Evolutionary conservation across 2,329 filamentous ascomycete species (phyloP).

Genomic region (Penicillium sp.): DNA sequence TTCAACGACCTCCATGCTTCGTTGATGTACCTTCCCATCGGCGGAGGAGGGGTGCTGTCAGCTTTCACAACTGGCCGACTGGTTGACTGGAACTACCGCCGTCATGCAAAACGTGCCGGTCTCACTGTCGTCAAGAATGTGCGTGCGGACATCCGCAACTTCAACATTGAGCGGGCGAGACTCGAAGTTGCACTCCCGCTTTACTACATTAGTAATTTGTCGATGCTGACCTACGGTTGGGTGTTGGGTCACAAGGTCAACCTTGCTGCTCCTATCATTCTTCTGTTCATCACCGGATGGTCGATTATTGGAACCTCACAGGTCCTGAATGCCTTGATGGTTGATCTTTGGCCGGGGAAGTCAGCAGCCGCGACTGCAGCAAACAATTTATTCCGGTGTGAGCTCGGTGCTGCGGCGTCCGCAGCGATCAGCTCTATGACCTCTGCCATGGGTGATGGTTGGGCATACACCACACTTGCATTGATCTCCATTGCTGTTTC

Average conservation of each 20-base stretch:
- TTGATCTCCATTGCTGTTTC: constrained; percentile 27
- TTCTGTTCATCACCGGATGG: constrained; percentile 38
- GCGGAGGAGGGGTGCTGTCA: constrained; percentile 21
- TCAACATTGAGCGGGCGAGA: constrained; percentile 50
- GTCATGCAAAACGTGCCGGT: constrained; percentile 62
- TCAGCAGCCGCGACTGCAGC: constrained; percentile 44
- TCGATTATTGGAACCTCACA: constrained; percentile 40
- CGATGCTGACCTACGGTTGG: constrained; percentile 40
- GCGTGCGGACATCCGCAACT: constrained; percentile 34
- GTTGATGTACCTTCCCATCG: constrained; percentile 37
- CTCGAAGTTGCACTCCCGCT: constrained; percentile 38
- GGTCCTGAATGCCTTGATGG: constrained; percentile 46
- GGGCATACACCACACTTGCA: constrained; percentile 44
- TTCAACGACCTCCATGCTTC: constrained; percentile 51
- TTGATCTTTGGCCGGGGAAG: constrained; percentile 42
- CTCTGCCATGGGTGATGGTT: constrained; percentile 41
- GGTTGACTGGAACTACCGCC: constrained; percentile 71
- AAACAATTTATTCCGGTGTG: constrained; percentile 43
- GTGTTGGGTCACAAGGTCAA: constrained; percentile 31
- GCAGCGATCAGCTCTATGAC: constrained; percentile 43
- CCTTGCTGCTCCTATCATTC: constrained; percentile 35
- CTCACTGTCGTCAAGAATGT: constrained; percentile 59
- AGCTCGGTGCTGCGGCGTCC: constrained; percentile 41
- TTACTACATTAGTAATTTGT: constrained; percentile 27
- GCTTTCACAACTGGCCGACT: constrained; percentile 51